Evolutionary conservation across 78 protist genomes (phyloP).

Genomic region (Dictyostelium brefeldianum): DNA sequence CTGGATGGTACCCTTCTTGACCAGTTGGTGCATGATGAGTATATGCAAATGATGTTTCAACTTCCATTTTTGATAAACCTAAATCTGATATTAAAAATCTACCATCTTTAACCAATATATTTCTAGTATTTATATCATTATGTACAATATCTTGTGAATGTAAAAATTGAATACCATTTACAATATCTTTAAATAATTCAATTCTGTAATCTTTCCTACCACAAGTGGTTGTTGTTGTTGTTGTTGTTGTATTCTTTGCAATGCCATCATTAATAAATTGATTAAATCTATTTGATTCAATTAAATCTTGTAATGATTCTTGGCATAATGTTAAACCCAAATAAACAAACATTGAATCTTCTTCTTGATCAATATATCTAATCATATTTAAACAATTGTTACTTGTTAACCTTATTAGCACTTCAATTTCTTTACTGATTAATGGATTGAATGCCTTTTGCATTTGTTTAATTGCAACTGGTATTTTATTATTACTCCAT

Average conservation of each 20-base stretch:
- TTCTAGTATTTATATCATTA: slow-evolving; percentile 70
- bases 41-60: slow-evolving; percentile 25
- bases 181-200: slow-evolving; percentile 28
- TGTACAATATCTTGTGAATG: slow-evolving; percentile 60
- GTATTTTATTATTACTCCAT: slow-evolving; percentile 40
- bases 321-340: slow-evolving; percentile 64
- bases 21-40: slow-evolving; percentile 71
- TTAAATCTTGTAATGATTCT: slow-evolving; percentile 43
- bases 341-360: slow-evolving; percentile 57
- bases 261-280: not conserved
- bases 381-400: slow-evolving; percentile 36
- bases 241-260: not conserved
- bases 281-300: slow-evolving; percentile 20
- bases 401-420: slow-evolving; percentile 29
- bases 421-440: slow-evolving; percentile 46
- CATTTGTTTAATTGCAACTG: slow-evolving; percentile 70
- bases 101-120: slow-evolving; percentile 32
- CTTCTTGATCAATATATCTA: slow-evolving; percentile 71
- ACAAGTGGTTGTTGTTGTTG: not conserved
- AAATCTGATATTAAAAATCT: slow-evolving; percentile 48
- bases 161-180: slow-evolving; percentile 31
- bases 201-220: not conserved
- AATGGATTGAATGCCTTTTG: slow-evolving; percentile 48
- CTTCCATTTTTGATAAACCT: slow-evolving; percentile 67
- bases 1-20: slow-evolving; percentile 72